These are phyloP conservation scores for Solanum hybrid DNA, from an alignment of 305 asterid genomes.

Conservation along the genomic window DNA sequence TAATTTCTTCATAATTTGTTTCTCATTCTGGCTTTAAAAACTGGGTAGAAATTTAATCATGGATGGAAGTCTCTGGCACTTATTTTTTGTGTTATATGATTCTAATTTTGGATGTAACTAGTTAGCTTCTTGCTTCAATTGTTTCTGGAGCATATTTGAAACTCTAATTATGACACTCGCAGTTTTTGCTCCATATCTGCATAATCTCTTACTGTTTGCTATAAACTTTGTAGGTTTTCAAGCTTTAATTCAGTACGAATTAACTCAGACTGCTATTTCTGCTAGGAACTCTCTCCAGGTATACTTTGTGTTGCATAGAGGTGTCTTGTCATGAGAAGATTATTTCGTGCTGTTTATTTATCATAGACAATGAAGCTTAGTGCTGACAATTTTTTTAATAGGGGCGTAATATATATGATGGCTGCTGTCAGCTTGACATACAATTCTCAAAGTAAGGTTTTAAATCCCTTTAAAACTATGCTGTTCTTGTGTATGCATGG, in stretches of 20 bases:
- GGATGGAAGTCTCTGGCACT: background rate
- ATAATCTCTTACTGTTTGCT: constrained; percentile 3
- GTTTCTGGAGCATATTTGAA: background rate
- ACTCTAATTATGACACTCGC: background rate
- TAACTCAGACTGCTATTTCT: constrained; percentile 58
- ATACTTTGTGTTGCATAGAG: constrained; percentile 1
- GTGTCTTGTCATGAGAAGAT: background rate
- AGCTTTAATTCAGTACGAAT: constrained; percentile 79
- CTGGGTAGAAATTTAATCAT: constrained; percentile 12
- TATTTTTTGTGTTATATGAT: background rate
- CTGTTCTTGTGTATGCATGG: background rate
- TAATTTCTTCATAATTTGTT: constrained; percentile 29
- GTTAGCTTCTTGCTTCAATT: background rate
- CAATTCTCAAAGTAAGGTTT: constrained; percentile 78
- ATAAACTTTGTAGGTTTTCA: constrained; percentile 66
- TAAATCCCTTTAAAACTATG: background rate
- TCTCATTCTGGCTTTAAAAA: constrained; percentile 26
- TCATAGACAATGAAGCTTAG: background rate
- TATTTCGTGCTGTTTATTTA: background rate
- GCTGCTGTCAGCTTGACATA: constrained; percentile 94
- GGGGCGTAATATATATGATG: constrained; percentile 93
- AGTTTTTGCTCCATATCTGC: background rate
- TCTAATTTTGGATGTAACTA: background rate
- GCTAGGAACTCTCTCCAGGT: constrained; percentile 91
- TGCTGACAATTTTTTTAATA: constrained; percentile 20